Evolutionary conservation across 208 protist genomes (phyloP).

Genomic region (Crithidia thermophila): DNA sequence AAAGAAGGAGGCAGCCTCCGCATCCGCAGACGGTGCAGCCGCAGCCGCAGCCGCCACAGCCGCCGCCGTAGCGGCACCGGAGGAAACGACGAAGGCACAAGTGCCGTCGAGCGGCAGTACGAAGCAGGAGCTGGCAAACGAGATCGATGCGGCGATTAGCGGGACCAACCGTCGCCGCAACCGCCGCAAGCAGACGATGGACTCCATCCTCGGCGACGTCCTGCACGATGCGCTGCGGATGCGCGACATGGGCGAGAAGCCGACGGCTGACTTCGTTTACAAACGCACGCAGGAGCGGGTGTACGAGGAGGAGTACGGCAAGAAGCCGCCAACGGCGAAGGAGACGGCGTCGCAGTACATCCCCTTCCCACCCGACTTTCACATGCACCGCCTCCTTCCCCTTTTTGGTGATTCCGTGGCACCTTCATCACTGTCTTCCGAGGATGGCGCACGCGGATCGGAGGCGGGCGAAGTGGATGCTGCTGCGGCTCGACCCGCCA

Average conservation of each 20-base stretch:
- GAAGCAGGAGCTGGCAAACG: slow-evolving; percentile 7
- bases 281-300: slow-evolving; percentile 83
- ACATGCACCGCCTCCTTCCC: slow-evolving; percentile 63
- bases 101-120: too few relatives aligned
- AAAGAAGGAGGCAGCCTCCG: not conserved
- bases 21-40: not conserved
- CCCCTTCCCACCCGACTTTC: slow-evolving; percentile 76
- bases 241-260: slow-evolving; percentile 84
- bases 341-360: slow-evolving; percentile 71
- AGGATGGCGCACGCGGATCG: not conserved
- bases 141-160: slow-evolving; percentile 26
- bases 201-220: slow-evolving; percentile 81
- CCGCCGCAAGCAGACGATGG: slow-evolving; percentile 61
- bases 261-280: slow-evolving; percentile 82
- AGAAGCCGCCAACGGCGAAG: slow-evolving; percentile 66
- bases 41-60: not conserved
- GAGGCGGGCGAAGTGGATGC: not conserved
- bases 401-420: slow-evolving; percentile 17
- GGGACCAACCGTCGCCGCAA: slow-evolving; percentile 43
- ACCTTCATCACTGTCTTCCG: not conserved
- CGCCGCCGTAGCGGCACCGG: not conserved
- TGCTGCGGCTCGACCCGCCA: not conserved
- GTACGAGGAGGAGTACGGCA: slow-evolving; percentile 86
- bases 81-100: too few relatives aligned
- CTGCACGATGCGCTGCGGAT: slow-evolving; percentile 77